Evolutionary conservation across 2,329 filamentous ascomycete species (phyloP).

Genomic region (Colletotrichum limetticola): DNA sequence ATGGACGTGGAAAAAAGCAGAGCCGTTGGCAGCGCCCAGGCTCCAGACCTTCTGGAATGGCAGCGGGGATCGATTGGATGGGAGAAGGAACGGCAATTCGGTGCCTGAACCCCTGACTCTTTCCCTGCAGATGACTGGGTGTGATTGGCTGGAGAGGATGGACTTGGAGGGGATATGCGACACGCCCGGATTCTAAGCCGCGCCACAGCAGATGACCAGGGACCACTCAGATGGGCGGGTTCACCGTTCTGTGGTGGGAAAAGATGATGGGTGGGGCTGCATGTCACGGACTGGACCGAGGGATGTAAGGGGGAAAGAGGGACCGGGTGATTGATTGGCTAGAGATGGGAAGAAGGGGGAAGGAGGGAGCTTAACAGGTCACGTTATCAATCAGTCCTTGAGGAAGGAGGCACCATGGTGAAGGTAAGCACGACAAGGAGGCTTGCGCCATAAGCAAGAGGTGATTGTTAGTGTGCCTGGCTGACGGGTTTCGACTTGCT

Average conservation of each 20-base stretch:
- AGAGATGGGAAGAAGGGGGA: not conserved
- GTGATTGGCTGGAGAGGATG: not conserved
- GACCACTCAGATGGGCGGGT: not conserved
- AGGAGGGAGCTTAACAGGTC: not conserved
- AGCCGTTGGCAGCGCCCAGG: not conserved
- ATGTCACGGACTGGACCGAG: conserved; percentile 10
- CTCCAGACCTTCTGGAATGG: conserved; percentile 30
- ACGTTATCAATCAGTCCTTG: not conserved
- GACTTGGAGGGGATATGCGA: not conserved
- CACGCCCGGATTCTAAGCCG: conserved; percentile 13
- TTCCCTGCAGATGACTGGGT: no score
- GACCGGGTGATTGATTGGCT: not conserved
- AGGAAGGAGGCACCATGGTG: no score
- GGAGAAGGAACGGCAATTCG: not conserved
- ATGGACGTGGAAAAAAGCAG: not conserved
- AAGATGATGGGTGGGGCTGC: not conserved
- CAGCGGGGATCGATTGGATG: not conserved
- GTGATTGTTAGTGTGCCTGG: not conserved
- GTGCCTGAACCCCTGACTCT: not conserved
- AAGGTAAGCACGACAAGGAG: not conserved
- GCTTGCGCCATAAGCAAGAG: not conserved
- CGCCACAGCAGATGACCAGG: not conserved
- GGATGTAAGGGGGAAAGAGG: not conserved
- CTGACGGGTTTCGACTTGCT: not conserved
- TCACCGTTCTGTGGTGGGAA: conserved; percentile 10